Evolutionary conservation across 169 alveolate species (phyloP).

Genomic region (Eimeria zaria): DNA sequence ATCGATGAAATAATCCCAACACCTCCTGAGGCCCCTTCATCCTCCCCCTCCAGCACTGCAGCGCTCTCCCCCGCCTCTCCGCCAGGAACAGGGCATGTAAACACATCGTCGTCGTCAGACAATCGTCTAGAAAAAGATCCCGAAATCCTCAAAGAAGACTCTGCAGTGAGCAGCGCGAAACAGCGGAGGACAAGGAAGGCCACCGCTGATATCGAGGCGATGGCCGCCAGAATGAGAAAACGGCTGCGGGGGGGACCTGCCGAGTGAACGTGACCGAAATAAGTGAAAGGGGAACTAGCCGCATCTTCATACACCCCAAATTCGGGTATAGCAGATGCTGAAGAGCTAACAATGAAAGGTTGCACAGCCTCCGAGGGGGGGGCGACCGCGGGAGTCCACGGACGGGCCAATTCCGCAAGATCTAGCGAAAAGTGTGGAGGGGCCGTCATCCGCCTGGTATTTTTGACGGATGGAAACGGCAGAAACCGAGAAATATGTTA

Average conservation of each 20-base stretch:
- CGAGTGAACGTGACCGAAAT: not conserved
- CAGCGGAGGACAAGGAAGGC: conserved; percentile 11
- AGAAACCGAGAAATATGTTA: not conserved
- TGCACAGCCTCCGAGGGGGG: not conserved
- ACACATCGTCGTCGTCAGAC: conserved; percentile 14
- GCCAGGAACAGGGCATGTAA: not conserved
- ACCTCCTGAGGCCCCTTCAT: not conserved
- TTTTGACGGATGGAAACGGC: conserved; percentile 53
- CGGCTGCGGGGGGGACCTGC: not conserved
- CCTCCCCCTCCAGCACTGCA: not conserved
- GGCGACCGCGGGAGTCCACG: conserved; percentile 18
- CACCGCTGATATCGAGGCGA: conserved; percentile 2
- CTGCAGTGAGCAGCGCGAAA: not conserved
- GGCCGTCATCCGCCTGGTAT: conserved; percentile 58
- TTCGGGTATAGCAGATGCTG: not conserved
- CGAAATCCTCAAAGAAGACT: not conserved
- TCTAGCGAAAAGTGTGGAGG: not conserved
- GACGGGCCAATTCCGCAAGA: conserved; percentile 20
- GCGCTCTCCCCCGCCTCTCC: not conserved
- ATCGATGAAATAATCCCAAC: too few relatives aligned
- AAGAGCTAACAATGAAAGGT: not conserved
- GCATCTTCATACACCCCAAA: not conserved
- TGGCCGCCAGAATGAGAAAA: not conserved
- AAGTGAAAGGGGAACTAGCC: not conserved
- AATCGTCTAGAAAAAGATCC: not conserved